These are phyloP conservation scores for Pichia sp. DNA, from an alignment of 1,139 yeast species.

Conservation along the genomic window DNA sequence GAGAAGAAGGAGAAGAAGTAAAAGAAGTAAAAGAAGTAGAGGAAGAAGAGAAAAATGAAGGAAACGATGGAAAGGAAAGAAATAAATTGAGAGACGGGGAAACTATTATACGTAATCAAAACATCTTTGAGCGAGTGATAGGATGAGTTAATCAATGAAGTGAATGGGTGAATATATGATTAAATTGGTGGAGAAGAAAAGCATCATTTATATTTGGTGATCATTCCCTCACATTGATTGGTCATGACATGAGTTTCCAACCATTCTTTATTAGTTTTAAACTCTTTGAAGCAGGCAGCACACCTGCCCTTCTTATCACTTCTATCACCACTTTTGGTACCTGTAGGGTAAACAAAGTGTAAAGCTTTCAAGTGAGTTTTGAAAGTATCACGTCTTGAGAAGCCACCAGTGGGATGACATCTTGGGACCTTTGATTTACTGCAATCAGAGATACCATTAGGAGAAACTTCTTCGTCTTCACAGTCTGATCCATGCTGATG, in stretches of 20 bases:
- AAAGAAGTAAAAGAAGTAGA: not conserved
- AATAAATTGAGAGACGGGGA: not conserved
- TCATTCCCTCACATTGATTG: conserved; percentile 45
- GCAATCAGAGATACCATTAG: not conserved
- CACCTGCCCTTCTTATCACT: conserved; percentile 46
- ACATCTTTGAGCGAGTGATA: too few relatives aligned
- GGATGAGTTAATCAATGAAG: too few relatives aligned
- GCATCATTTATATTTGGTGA: conserved; percentile 26
- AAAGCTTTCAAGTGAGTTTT: conserved; percentile 55
- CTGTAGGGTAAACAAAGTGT: conserved; percentile 57
- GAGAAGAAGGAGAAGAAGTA: not conserved
- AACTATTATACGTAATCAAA: not conserved
- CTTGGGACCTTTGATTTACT: conserved; percentile 24
- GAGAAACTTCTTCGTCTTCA: conserved; percentile 27
- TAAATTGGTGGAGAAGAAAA: not conserved
- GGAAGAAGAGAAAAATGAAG: not conserved
- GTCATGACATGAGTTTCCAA: conserved; percentile 46
- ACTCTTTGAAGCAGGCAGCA: conserved; percentile 52
- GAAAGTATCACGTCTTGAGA: conserved; percentile 54
- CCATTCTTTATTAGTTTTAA: conserved; percentile 48
- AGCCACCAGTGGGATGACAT: conserved; percentile 59
- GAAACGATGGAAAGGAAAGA: not conserved
- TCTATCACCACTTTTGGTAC: conserved; percentile 46
- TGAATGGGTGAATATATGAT: not conserved
- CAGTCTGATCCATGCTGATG: not conserved